These are phyloP conservation scores for Carex scoparia DNA, from an alignment of 176 grass and related monocot genomes.

Conservation along the genomic window DNA sequence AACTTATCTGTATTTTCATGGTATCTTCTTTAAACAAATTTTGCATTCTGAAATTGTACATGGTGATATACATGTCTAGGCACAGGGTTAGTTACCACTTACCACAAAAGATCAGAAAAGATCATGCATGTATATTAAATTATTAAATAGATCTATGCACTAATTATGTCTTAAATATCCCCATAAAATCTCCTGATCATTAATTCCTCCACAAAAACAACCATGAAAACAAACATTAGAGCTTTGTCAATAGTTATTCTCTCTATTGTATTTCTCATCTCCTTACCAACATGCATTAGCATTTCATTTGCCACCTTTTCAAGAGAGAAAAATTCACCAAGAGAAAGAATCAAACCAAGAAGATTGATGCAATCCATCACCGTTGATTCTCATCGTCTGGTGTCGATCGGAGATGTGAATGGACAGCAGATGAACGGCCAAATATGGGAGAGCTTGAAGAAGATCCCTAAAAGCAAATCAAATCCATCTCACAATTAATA, in stretches of 20 bases:
- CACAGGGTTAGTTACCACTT: neutral
- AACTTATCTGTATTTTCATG: neutral
- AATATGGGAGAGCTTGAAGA: conserved; percentile 15
- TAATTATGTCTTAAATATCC: neutral
- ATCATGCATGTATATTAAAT: neutral
- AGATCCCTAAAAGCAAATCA: neutral
- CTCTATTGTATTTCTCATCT: conserved; percentile 3
- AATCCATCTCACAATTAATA: conserved; percentile 29
- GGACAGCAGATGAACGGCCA: neutral
- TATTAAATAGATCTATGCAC: neutral
- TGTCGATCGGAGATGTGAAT: neutral
- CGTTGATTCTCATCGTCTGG: neutral
- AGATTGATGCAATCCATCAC: neutral
- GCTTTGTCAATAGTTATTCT: neutral
- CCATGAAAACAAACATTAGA: conserved; percentile 19
- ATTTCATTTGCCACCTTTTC: neutral
- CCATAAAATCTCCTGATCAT: neutral
- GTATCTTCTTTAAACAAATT: neutral
- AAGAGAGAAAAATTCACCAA: neutral
- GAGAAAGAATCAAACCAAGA: neutral
- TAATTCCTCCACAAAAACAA: neutral
- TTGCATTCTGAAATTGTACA: neutral
- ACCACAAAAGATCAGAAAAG: neutral
- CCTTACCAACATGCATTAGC: neutral
- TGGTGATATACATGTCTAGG: neutral